phyloP scores from a whole-genome alignment of 2,329 filamentous ascomycete species.

The Dothidotthia symphoricarpi region DNA sequence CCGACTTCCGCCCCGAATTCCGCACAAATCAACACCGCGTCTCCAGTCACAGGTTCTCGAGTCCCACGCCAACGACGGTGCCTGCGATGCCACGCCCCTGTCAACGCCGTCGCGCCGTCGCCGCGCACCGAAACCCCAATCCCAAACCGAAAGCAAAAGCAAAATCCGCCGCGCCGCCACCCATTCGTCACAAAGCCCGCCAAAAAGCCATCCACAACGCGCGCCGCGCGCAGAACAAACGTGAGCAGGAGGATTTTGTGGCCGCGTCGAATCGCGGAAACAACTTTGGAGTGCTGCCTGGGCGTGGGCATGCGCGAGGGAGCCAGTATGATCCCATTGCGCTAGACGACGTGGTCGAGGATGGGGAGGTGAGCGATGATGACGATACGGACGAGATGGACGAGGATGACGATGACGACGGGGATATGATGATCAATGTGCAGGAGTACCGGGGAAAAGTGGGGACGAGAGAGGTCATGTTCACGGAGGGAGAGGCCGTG shows the following conservation, averaged over 20 bases:
- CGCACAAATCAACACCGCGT: too few relatives aligned
- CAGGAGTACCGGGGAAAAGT: constrained; percentile 8
- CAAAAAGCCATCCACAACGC: constrained; percentile 22
- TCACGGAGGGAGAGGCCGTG: constrained; percentile 16
- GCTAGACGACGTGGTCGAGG: constrained; percentile 11
- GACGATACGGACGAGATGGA: constrained; percentile 10
- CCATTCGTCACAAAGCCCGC: constrained; percentile 18
- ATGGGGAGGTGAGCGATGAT: constrained; percentile 15
- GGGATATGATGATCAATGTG: constrained; percentile 27
- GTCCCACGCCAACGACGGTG: too few relatives aligned
- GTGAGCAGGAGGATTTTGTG: constrained; percentile 6
- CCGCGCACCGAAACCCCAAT: constrained; percentile 12
- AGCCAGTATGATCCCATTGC: constrained; percentile 11
- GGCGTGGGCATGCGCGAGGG: constrained; percentile 4
- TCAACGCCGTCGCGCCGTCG: constrained; percentile 25
- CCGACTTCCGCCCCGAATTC: too few relatives aligned
- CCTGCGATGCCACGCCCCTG: constrained; percentile 30
- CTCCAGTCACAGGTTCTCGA: too few relatives aligned
- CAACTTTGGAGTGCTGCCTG: constrained; percentile 11
- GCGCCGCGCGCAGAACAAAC: constrained; percentile 2
- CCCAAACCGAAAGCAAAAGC: constrained; percentile 4
- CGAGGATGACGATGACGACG: constrained; percentile 8
- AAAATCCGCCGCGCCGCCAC: constrained; percentile 14
- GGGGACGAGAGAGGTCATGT: constrained; percentile 19
- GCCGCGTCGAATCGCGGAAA: constrained; percentile 9